Percentiles rank a stretch among this genome's conserved stretches.
These are phyloP conservation scores for Blyttiomyces sp. DNA, from an alignment of 371 early-diverging fungal genomes.

Conservation along the genomic window DNA sequence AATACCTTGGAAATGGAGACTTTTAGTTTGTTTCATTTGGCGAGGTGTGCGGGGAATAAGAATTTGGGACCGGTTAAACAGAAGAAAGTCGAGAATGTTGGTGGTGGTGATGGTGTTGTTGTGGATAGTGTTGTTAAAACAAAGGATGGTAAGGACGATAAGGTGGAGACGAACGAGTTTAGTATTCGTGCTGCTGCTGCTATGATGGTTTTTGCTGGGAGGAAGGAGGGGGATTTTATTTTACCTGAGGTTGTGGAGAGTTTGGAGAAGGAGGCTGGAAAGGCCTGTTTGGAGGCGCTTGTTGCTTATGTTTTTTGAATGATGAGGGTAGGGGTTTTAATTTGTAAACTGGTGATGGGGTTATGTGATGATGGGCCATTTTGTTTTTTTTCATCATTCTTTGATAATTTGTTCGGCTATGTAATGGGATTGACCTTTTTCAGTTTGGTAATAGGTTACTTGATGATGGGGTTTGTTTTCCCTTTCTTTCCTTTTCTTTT, in stretches of 20 bases:
- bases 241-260: slow-evolving; percentile 56
- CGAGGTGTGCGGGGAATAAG: slow-evolving; percentile 33
- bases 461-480: too few relatives aligned
- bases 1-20: slow-evolving; percentile 91
- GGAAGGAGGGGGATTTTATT: slow-evolving; percentile 70
- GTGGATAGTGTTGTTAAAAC: too few relatives aligned
- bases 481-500: too few relatives aligned
- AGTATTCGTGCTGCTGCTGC: slow-evolving; percentile 75
- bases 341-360: too few relatives aligned
- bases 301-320: slow-evolving; percentile 9
- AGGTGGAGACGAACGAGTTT: not conserved
- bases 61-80: not conserved
- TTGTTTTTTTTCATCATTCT: too few relatives aligned
- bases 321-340: too few relatives aligned
- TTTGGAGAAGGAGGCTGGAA: slow-evolving; percentile 63
- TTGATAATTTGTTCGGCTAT: too few relatives aligned
- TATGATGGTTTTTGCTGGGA: slow-evolving; percentile 83
- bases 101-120: too few relatives aligned
- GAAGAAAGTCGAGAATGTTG: too few relatives aligned
- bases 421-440: too few relatives aligned
- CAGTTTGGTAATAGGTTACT: too few relatives aligned
- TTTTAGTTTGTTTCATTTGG: slow-evolving; percentile 81
- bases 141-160: slow-evolving; percentile 1
- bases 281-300: slow-evolving; percentile 74
- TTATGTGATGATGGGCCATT: too few relatives aligned